Conservation (phyloP, 2,329 filamentous ascomycete genomes). For the Cadophora sp. region DNA sequence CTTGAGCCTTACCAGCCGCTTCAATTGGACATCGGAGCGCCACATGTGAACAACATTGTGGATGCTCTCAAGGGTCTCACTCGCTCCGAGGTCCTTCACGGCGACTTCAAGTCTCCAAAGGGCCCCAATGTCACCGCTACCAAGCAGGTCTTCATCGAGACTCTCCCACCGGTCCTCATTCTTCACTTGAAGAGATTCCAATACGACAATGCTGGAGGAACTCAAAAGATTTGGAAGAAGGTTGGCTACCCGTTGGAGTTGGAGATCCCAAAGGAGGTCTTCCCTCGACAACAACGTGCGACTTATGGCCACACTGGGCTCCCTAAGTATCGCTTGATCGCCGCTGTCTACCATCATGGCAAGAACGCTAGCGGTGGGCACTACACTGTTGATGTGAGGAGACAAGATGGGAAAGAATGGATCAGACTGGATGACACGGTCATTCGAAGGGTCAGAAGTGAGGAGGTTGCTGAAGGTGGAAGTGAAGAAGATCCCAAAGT, state of each 20-base stretch:
- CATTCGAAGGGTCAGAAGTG: conserved; percentile 81
- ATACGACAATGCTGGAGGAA: conserved; percentile 86
- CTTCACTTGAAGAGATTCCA: conserved; percentile 97
- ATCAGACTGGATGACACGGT: conserved; percentile 94
- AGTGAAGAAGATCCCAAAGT: conserved; percentile 79
- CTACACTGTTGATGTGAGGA: conserved; percentile 95
- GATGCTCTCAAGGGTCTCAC: conserved; percentile 89
- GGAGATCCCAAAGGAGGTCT: conserved; percentile 89
- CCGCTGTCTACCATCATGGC: conserved; percentile 96
- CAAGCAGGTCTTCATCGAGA: conserved; percentile 95
- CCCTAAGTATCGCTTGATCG: conserved; percentile 85
- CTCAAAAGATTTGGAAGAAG: conserved; percentile 98
- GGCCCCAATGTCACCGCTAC: conserved; percentile 80
- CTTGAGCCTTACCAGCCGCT: conserved; percentile 93
- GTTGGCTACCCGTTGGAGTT: conserved; percentile 93
- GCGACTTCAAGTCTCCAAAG: conserved; percentile 80
- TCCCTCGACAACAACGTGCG: conserved; percentile 75
- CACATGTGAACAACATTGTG: conserved; percentile 86
- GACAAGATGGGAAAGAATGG: conserved; percentile 96
- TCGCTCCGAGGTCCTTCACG: conserved; percentile 82
- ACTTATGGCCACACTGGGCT: conserved; percentile 70
- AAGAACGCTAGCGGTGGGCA: conserved; percentile 96
- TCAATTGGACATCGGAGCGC: conserved; percentile 90
- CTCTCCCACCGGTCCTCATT: conserved; percentile 87
- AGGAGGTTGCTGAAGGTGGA: conserved; percentile 88